These are phyloP conservation scores for Fusarium pseudocircinatum DNA, from an alignment of 2,329 filamentous ascomycete genomes.

Conservation along the genomic window DNA sequence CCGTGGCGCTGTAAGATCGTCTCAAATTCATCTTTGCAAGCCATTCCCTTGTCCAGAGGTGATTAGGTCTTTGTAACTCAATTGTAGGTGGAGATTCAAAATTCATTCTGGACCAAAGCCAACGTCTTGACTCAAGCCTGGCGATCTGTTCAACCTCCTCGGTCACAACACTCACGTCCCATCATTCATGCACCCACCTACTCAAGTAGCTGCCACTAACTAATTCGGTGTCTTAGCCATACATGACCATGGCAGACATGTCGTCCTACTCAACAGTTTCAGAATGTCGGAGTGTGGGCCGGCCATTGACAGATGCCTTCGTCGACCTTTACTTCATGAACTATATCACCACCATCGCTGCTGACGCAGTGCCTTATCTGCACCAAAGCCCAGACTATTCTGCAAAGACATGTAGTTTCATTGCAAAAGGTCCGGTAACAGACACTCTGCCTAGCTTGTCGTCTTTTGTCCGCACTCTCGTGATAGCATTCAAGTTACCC, in stretches of 20 bases:
- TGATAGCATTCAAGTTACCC: neutral
- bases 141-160: neutral
- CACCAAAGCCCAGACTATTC: neutral
- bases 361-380: neutral
- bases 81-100: neutral
- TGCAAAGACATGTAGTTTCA: neutral
- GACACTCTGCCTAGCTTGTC: neutral
- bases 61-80: neutral
- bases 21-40: neutral
- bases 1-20: no score
- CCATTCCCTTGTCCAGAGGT: neutral
- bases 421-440: no score
- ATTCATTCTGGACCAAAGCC: neutral
- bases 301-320: neutral
- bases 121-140: neutral
- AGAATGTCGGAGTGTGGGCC: neutral
- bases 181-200: neutral
- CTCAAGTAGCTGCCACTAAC: neutral
- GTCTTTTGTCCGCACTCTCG: neutral
- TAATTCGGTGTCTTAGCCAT: neutral
- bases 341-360: neutral
- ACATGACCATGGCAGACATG: neutral
- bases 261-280: neutral
- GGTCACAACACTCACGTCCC: neutral
- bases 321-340: slow-evolving; percentile 7